These are phyloP conservation scores for Phytophthora tubulina DNA, from an alignment of 352 stramenopile genomes.

Conservation along the genomic window DNA sequence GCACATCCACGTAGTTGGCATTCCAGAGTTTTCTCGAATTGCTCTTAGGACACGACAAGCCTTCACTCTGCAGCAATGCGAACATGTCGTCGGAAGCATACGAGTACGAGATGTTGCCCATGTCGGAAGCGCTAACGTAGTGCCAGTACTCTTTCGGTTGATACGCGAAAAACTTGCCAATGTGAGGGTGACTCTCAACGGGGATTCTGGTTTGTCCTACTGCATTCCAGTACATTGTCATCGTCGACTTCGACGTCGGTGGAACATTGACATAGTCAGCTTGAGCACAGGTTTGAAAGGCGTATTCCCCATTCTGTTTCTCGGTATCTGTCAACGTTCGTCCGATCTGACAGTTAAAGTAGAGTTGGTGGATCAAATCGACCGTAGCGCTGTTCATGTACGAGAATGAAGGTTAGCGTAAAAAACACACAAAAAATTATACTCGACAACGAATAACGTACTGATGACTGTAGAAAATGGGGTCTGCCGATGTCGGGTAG, in stretches of 20 bases:
- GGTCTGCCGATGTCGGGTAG: slow-evolving; percentile 61
- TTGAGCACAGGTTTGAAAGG: slow-evolving; percentile 54
- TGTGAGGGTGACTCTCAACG: slow-evolving; percentile 54
- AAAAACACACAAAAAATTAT: not conserved
- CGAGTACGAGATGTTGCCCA: slow-evolving; percentile 69
- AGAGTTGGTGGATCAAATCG: slow-evolving; percentile 74
- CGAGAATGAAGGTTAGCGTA: not conserved
- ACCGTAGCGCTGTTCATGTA: slow-evolving; percentile 52
- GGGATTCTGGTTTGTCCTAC: slow-evolving; percentile 30
- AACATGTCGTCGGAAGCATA: slow-evolving; percentile 69
- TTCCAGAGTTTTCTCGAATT: slow-evolving; percentile 40
- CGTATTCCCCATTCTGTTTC: slow-evolving; percentile 61
- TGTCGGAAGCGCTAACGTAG: slow-evolving; percentile 58
- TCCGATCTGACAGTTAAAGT: slow-evolving; percentile 73
- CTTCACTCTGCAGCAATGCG: slow-evolving; percentile 38
- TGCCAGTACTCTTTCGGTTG: slow-evolving; percentile 72
- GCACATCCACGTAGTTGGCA: slow-evolving; percentile 24
- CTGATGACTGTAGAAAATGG: slow-evolving; percentile 84
- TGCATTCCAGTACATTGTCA: slow-evolving; percentile 60
- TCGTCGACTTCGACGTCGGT: slow-evolving; percentile 50
- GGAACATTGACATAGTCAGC: slow-evolving; percentile 28
- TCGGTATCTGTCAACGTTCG: slow-evolving; percentile 56
- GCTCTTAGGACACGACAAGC: slow-evolving; percentile 55
- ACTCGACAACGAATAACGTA: slow-evolving; percentile 42
- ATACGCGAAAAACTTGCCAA: slow-evolving; percentile 59